Percentiles rank a stretch among this genome's conserved stretches.
Conservation (phyloP, 192 early-diverging fungal species). For the Ambispora gerdemannii region DNA sequence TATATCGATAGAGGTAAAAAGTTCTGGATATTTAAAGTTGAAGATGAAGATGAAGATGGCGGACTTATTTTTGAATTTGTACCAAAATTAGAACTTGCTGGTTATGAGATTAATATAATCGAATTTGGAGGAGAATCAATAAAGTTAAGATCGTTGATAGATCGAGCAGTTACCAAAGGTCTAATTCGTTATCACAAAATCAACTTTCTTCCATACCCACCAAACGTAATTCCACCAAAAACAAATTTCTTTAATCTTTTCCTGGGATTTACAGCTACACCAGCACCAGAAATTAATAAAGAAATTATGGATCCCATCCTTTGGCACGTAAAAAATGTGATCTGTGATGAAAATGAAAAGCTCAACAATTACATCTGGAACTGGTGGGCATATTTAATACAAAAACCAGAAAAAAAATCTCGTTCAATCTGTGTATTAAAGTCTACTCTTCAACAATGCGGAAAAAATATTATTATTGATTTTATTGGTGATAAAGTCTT, state of each 20-base stretch:
- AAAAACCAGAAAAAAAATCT: conserved; percentile 5
- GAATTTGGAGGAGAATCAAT: background rate
- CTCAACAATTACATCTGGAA: background rate
- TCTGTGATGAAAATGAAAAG: background rate
- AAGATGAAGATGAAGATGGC: background rate
- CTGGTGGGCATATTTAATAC: background rate
- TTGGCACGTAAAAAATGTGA: conserved; percentile 9
- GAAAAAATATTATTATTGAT: background rate
- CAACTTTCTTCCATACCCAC: conserved; percentile 6
- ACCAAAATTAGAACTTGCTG: background rate
- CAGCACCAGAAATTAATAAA: conserved; percentile 2
- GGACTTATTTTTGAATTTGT: background rate
- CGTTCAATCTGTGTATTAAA: background rate
- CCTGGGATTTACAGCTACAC: conserved; percentile 2
- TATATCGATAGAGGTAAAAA: background rate
- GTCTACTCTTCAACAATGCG: background rate
- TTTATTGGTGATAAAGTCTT: background rate
- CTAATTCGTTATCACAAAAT: background rate
- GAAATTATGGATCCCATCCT: conserved; percentile 5
- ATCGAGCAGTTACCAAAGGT: background rate
- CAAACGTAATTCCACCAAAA: background rate
- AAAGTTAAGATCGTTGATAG: background rate
- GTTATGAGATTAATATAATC: background rate
- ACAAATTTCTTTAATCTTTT: conserved; percentile 16
- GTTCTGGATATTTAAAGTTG: background rate